These are phyloP conservation scores for Tolypocladium paradoxum DNA, from an alignment of 2,329 filamentous ascomycete species.

Conservation along the genomic window DNA sequence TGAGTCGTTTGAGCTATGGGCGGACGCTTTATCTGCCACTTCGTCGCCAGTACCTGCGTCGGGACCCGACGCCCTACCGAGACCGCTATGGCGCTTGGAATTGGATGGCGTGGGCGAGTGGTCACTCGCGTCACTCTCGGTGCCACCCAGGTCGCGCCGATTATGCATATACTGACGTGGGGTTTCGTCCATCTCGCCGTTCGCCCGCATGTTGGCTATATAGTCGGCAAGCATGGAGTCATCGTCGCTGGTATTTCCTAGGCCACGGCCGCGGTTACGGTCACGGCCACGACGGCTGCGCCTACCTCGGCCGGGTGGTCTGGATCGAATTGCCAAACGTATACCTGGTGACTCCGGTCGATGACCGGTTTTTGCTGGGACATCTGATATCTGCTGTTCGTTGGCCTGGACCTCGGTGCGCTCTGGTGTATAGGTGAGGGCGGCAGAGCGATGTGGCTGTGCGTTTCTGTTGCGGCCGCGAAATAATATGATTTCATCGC, in stretches of 20 bases:
- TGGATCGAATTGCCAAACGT: neutral
- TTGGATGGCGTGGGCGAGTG: neutral
- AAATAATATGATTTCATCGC: constrained; percentile 59
- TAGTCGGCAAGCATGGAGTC: constrained; percentile 57
- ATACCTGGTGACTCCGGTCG: neutral
- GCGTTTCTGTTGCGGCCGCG: constrained; percentile 36
- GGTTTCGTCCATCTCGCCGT: constrained; percentile 47
- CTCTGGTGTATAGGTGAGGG: neutral
- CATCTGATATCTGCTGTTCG: neutral
- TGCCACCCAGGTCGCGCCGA: constrained; percentile 16
- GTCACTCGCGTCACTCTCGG: constrained; percentile 8
- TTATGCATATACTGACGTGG: constrained; percentile 49
- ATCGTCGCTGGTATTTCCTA: constrained; percentile 25
- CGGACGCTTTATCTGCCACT: neutral
- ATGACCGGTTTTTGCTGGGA: neutral
- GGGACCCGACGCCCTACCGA: neutral
- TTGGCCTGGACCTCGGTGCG: neutral
- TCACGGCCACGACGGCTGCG: neutral
- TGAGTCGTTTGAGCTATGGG: neutral
- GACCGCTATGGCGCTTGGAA: neutral
- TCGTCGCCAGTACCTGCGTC: neutral
- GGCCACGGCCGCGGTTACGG: neutral
- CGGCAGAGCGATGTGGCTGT: neutral
- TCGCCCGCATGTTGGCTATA: constrained; percentile 51
- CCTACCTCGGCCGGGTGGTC: neutral